Conservation (phyloP, 352 stramenopile species). For the Phytophthora niederhauseri region DNA sequence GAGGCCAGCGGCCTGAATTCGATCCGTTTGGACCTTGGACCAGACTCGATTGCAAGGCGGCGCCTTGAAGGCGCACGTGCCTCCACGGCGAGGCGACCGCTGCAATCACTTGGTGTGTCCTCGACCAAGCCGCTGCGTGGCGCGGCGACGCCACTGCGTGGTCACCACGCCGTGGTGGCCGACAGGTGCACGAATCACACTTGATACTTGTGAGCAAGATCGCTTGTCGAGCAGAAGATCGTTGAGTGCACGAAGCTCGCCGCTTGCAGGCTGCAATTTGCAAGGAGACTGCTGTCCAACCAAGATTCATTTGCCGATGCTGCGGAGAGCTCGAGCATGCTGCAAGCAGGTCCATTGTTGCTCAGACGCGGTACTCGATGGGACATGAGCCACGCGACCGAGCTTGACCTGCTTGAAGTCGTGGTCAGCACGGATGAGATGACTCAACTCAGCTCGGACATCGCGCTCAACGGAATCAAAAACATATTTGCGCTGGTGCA, state of each 20-base stretch:
- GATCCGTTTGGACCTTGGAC: not conserved
- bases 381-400: slow-evolving; percentile 8
- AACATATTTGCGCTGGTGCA: no score
- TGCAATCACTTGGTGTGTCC: slow-evolving; percentile 1
- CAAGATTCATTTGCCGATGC: not conserved
- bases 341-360: slow-evolving; percentile 16
- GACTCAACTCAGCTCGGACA: no score
- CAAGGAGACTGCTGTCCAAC: not conserved
- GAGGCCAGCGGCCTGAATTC: not conserved
- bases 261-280: not conserved
- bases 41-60: not conserved
- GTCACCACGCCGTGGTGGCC: no score
- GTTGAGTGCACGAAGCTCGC: not conserved
- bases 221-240: slow-evolving; percentile 10
- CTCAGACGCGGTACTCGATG: slow-evolving; percentile 22
- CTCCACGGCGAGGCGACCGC: not conserved
- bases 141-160: not conserved
- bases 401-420: slow-evolving; percentile 21
- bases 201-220: slow-evolving; percentile 16
- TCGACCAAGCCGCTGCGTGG: not conserved
- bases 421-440: not conserved
- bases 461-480: not conserved
- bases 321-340: slow-evolving; percentile 9
- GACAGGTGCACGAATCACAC: slow-evolving; percentile 4
- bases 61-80: not conserved